These are phyloP conservation scores for Friedmanniomyces simplex DNA, from an alignment of 495 filamentous ascomycete species.

Conservation along the genomic window DNA sequence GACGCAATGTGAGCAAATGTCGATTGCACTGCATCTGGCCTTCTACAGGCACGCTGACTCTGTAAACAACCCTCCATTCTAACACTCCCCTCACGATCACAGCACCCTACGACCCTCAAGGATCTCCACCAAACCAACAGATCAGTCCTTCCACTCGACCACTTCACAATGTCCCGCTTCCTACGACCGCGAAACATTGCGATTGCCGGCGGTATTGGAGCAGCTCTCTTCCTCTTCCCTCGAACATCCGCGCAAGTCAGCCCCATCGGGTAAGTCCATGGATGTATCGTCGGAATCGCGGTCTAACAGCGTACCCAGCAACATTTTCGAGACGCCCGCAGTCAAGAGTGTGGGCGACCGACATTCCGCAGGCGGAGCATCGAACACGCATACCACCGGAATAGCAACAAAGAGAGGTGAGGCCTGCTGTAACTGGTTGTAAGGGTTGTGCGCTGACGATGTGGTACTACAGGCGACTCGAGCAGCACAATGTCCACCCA, in stretches of 20 bases:
- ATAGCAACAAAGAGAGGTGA: slow-evolving; percentile 22
- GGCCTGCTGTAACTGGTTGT: too few species aligned
- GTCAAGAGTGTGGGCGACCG: slow-evolving; percentile 24
- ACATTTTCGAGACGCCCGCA: slow-evolving; percentile 23
- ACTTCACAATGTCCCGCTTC: slow-evolving; percentile 11
- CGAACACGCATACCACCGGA: slow-evolving; percentile 22
- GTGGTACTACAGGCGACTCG: background rate
- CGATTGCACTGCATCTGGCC: too few species aligned
- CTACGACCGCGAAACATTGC: slow-evolving; percentile 21
- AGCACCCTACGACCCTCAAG: background rate
- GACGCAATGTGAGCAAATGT: too few species aligned
- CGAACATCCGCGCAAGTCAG: background rate
- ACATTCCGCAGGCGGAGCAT: slow-evolving; percentile 21
- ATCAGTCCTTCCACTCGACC: background rate
- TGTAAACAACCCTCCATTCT: too few species aligned
- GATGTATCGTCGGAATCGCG: background rate
- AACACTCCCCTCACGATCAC: too few species aligned
- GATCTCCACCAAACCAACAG: background rate
- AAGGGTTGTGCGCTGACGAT: too few species aligned
- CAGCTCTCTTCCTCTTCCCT: slow-evolving; percentile 16
- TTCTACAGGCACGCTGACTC: too few species aligned
- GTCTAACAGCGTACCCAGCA: slow-evolving; percentile 3
- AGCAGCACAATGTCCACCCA: background rate
- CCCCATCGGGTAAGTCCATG: background rate
- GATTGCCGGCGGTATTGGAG: slow-evolving; percentile 24